These are phyloP conservation scores for Endotrypanum monterogeii DNA, from an alignment of 208 protist genomes.

Conservation along the genomic window DNA sequence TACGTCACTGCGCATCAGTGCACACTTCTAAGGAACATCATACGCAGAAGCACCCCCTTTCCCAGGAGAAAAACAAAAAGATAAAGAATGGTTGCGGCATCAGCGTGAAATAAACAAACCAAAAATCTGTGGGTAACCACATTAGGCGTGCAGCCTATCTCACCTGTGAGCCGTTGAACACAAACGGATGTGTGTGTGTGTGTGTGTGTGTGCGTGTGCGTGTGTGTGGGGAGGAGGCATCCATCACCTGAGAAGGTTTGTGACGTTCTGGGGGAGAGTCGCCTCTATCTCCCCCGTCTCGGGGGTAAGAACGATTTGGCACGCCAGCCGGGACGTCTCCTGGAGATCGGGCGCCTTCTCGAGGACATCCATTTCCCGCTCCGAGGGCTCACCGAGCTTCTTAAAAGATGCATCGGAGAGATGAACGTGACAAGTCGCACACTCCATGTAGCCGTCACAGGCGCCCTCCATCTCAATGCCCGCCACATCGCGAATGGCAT, in stretches of 20 bases:
- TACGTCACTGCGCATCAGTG: too few relatives aligned
- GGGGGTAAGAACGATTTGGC: slow-evolving; percentile 68
- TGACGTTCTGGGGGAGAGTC: slow-evolving; percentile 52
- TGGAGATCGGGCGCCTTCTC: slow-evolving; percentile 69
- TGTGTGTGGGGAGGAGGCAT: neutral
- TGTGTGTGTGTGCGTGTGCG: neutral
- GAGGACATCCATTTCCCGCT: slow-evolving; percentile 88
- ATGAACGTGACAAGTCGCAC: slow-evolving; percentile 95
- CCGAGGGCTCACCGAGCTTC: slow-evolving; percentile 62
- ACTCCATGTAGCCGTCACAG: slow-evolving; percentile 93
- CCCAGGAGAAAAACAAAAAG: too few relatives aligned
- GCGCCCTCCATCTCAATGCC: slow-evolving; percentile 94
- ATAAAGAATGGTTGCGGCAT: too few relatives aligned
- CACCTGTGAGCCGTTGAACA: too few relatives aligned
- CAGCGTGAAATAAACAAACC: too few relatives aligned
- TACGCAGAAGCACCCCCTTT: too few relatives aligned
- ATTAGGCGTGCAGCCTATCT: too few relatives aligned
- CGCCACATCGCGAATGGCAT: slow-evolving; percentile 89
- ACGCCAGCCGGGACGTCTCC: slow-evolving; percentile 72
- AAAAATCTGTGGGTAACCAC: too few relatives aligned
- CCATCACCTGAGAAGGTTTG: slow-evolving; percentile 41
- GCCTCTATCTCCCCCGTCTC: slow-evolving; percentile 66
- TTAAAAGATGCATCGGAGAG: slow-evolving; percentile 80
- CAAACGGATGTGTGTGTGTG: too few relatives aligned
- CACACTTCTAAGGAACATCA: too few relatives aligned